Conservation (phyloP, 306 rosid species). For the Aeschynomene evenia region DNA sequence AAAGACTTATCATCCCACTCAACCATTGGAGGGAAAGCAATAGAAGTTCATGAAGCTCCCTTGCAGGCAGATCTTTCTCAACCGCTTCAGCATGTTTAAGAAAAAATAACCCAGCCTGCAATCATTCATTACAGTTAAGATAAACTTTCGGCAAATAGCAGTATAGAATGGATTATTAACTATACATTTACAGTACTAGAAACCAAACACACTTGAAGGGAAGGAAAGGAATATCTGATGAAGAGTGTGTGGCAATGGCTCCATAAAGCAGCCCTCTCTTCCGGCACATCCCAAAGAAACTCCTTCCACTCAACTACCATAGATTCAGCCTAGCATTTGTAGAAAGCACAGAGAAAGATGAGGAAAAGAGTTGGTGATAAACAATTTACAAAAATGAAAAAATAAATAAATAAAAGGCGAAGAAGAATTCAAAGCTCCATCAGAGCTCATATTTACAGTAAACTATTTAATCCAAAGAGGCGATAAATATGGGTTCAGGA, state of each 20-base stretch:
- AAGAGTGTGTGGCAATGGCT: conserved; percentile 88
- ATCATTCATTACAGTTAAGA: conserved; percentile 30
- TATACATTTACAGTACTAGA: conserved; percentile 25
- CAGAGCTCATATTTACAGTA: conserved; percentile 18
- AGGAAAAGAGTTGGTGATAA: conserved; percentile 20
- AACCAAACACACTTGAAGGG: conserved; percentile 67
- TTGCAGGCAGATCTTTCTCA: conserved; percentile 94
- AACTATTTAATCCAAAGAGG: conserved; percentile 16
- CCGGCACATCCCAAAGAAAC: conserved; percentile 98
- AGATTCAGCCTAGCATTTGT: conserved; percentile 77
- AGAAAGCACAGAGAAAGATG: neutral
- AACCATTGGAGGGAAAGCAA: conserved; percentile 95
- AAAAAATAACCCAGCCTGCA: conserved; percentile 96
- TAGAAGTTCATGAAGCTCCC: conserved; percentile 90
- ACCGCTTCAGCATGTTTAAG: conserved; percentile 97
- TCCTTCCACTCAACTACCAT: conserved; percentile 99
- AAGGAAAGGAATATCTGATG: conserved; percentile 89
- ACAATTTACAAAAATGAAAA: conserved; percentile 6
- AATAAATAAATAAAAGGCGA: neutral
- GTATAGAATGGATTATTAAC: conserved; percentile 23
- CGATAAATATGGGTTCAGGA: conserved; percentile 20
- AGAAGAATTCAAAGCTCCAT: conserved; percentile 6
- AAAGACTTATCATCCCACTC: conserved; percentile 87
- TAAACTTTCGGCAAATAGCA: conserved; percentile 26
- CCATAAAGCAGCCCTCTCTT: conserved; percentile 95